Base-by-base conservation (phyloP, 1,139 yeast genomes). In the Blastobotrys ciferrii region DNA sequence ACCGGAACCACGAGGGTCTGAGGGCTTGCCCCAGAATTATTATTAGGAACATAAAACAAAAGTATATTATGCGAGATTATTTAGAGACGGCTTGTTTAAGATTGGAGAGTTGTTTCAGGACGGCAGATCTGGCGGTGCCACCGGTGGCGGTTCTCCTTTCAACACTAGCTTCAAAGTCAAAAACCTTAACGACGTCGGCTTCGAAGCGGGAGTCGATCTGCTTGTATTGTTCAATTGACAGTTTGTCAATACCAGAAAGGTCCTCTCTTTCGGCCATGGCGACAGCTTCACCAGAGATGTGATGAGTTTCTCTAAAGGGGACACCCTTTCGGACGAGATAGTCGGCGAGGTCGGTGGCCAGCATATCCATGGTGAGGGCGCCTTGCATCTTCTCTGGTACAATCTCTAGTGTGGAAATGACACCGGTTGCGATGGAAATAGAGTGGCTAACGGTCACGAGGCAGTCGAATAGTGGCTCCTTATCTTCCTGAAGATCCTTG, bases 271-370 rank as follows among this genome's bases (percentile, higher is more conserved):
- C 99, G 4, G 98, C 97, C 46, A 72, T 68, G 58, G 95, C 82
- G 46, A 92, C 99, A 71, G 97, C 92, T 67, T 88, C 96, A 49
- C 99, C 99, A 4, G 97, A 88, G 54, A 92, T 91, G 68, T 92
- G 98, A 69, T 92, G 99, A 1, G 98, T 92, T 72, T 92, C 98
- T 75, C 99, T 87, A 74, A 92, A 92, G 51, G 98, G 98, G 56
- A 92, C 98, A 49, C 98, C 98, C 69, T 85, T 89, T 73, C 97
- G 83, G 49, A 92, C 99, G 59, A 92, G 77, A 70, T 92, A 92
- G 69, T 92, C 99, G 38, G 99, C 99, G 61, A 92, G 78, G 67
- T 92, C 99, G 19, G 99, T 92, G 14, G 98, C 98, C 62, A 92
- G 78, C 98, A 92, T 94, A 69, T 94, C 98, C 96, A 91, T 91